Evolutionary conservation across 2,329 filamentous ascomycete genomes (phyloP), one percentile per base, ranked within the genome.

Genomic region (Exserohilum turcica): DNA sequence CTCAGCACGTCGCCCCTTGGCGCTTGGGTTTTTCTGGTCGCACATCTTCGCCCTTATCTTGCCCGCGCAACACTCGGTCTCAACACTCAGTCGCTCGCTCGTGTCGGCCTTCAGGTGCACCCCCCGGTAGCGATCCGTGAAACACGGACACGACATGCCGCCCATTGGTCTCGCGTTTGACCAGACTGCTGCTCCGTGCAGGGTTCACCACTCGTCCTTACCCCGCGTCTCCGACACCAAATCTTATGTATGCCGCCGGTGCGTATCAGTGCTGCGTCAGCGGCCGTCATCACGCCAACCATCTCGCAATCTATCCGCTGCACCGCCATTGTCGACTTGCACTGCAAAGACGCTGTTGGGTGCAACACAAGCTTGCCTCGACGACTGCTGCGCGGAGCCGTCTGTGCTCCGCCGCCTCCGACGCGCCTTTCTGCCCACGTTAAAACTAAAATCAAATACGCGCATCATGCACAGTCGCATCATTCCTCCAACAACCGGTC

Each of bases 261-360:
- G 43, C 43, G 5, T 47, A 24, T 16, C 35, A 49, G 35, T 28
- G 47, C 48, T 43, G 48, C 48, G 48, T 52, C 48, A 52, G 43
- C 48, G 35, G 39, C 42, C 45, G 33, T 35, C 45, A 33, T 39
- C 36, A 19, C 24, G 39, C 35, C 45, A 27, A 27, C 38, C 45
- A 32, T 5, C 27, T 28, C 21, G 21, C 13, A 15, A 19, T 19
- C 18, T 12, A 39, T 27, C 29, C 38, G 3, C 31, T 38, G 32
- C 37, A 35, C 33, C 44, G 37, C 35, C 7, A 39, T 27, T 47
- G 44, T 47, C 44, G 38, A 32, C n/a, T 21, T 28, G 31, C 21
- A 38, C 46, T 10, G 15, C 32, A 32, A 21, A 16, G 27, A 12
- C n/a, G 12, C 21, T 6, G 38, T 38, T 31, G 31, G 29, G 21